Conservation (phyloP, 805 yeast genomes). For the Candida michaelii region DNA sequence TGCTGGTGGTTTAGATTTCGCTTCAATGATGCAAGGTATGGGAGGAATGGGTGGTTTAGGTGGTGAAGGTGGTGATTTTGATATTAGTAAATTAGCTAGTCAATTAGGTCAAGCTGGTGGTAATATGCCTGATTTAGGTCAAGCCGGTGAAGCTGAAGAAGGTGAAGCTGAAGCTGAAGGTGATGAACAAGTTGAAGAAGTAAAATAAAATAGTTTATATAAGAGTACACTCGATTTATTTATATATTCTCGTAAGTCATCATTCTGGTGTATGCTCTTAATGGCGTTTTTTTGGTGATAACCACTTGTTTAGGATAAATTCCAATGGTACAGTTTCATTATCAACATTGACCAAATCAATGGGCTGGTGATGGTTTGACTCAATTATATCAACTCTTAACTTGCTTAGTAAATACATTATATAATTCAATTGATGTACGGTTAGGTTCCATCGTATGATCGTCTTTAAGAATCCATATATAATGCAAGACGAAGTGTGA, state of each 20-base stretch:
- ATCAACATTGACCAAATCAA: slow-evolving; percentile 1
- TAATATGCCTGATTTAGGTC: slow-evolving; percentile 25
- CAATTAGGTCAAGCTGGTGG: slow-evolving; percentile 45
- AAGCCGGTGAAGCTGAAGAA: slow-evolving; percentile 16
- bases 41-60: slow-evolving; percentile 27
- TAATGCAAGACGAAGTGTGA: background rate
- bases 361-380: background rate
- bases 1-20: slow-evolving; percentile 27
- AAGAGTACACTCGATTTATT: background rate
- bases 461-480: background rate
- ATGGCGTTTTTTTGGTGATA: background rate
- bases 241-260: background rate
- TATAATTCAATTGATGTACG: slow-evolving; percentile 5
- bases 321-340: background rate
- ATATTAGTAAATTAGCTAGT: slow-evolving; percentile 39
- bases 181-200: slow-evolving; percentile 7
- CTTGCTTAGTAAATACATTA: slow-evolving; percentile 6
- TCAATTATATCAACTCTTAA: background rate
- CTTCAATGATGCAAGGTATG: slow-evolving; percentile 24
- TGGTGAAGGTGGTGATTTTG: slow-evolving; percentile 33
- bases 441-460: background rate
- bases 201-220: slow-evolving; percentile 1
- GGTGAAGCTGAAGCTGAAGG: slow-evolving; percentile 20
- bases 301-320: slow-evolving; percentile 8
- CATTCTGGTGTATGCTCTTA: too few relatives aligned